Conservation (phyloP, 352 stramenopile genomes). For the Phytophthora sansomeana region DNA sequence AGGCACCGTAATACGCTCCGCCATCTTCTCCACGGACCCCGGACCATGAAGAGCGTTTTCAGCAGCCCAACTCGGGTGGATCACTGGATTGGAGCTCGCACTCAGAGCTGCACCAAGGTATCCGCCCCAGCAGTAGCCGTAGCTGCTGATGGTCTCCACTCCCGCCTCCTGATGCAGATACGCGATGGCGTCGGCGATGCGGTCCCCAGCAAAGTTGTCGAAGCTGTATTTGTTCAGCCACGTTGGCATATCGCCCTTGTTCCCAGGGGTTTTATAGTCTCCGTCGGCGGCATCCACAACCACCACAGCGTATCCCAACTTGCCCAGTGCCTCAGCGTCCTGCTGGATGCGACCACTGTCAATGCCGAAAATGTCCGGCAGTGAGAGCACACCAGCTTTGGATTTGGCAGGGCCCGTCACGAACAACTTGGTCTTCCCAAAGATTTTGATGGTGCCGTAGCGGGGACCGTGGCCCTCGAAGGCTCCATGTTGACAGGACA, state of each 20-base stretch:
- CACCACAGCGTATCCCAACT: constrained; percentile 57
- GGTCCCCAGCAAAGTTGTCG: constrained; percentile 5
- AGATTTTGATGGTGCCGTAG: constrained; percentile 34
- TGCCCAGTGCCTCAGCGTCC: constrained; percentile 53
- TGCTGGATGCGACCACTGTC: constrained; percentile 62
- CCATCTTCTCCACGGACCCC: constrained; percentile 48
- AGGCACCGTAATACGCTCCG: constrained; percentile 43
- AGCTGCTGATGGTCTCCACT: constrained; percentile 37
- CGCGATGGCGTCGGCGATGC: constrained; percentile 33
- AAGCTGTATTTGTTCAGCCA: constrained; percentile 35
- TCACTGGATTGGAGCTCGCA: constrained; percentile 5
- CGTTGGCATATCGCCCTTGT: neutral
- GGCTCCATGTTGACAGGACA: constrained; percentile 47
- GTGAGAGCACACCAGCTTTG: constrained; percentile 45
- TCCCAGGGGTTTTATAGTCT: constrained; percentile 32
- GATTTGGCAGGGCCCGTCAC: constrained; percentile 34
- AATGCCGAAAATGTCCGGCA: constrained; percentile 59
- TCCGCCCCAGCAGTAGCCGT: constrained; percentile 52
- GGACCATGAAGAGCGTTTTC: constrained; percentile 30
- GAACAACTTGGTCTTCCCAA: constrained; percentile 48
- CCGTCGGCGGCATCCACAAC: constrained; percentile 51
- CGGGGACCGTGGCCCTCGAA: constrained; percentile 13
- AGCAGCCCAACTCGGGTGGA: constrained; percentile 33
- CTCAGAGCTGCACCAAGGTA: constrained; percentile 35
- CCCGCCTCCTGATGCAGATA: constrained; percentile 36